Conservation (phyloP, 2,329 filamentous ascomycete species). For the Alternaria consortialis region DNA sequence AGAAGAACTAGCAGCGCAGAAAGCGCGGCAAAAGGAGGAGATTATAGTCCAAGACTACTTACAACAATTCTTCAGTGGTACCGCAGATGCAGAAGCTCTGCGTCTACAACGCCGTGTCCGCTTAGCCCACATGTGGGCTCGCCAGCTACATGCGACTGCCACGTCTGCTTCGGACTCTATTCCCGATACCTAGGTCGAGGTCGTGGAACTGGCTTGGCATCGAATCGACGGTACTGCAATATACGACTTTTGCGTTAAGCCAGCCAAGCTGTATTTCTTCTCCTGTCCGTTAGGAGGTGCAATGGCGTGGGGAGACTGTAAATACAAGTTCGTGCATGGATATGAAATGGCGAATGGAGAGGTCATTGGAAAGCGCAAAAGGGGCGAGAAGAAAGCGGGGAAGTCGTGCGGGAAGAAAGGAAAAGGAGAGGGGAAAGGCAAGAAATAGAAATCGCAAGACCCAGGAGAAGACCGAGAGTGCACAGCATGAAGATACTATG, state of each 20-base stretch:
- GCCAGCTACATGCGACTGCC: not conserved
- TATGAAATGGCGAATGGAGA: not conserved
- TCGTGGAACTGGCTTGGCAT: not conserved
- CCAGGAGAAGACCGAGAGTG: not conserved
- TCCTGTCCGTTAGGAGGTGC: not conserved
- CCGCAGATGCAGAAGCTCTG: not conserved
- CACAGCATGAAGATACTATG: not conserved
- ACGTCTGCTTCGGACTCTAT: not conserved
- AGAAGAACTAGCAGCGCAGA: not conserved
- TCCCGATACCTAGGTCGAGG: not conserved
- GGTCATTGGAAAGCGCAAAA: not conserved
- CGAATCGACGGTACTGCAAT: not conserved
- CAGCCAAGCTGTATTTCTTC: not conserved
- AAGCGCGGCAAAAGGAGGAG: not conserved
- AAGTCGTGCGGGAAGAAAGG: not conserved
- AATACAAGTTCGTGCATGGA: not conserved
- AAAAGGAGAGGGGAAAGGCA: not conserved
- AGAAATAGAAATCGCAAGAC: not conserved
- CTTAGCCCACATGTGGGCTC: not conserved
- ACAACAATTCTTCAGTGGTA: not conserved
- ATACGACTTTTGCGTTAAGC: not conserved
- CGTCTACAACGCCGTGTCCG: not conserved
- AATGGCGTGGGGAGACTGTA: not conserved
- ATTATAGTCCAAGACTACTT: not conserved
- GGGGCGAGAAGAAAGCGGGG: not conserved